These are phyloP conservation scores for Myxozyma lipomycoides DNA, from an alignment of 805 yeast genomes.

Conservation along the genomic window DNA sequence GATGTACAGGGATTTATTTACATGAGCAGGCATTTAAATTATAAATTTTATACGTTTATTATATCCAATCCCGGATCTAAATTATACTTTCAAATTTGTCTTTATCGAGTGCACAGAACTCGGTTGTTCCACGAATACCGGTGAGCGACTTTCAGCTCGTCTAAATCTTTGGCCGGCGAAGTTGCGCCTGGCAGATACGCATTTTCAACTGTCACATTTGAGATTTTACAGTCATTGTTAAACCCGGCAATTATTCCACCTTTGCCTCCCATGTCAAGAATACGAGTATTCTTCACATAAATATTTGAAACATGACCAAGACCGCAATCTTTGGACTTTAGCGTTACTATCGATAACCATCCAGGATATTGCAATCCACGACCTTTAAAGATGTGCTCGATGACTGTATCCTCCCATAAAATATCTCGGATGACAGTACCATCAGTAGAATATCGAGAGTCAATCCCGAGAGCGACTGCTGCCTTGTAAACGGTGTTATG, in stretches of 20 bases:
- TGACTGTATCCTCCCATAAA: slow-evolving; percentile 2
- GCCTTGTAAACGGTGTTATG: slow-evolving; percentile 14
- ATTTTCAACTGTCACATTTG: slow-evolving; percentile 4
- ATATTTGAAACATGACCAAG: slow-evolving; percentile 8
- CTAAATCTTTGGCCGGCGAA: background rate
- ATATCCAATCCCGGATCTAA: too few species aligned
- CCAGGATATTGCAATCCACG: slow-evolving; percentile 11
- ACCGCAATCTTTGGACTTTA: slow-evolving; percentile 2
- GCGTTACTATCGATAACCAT: slow-evolving; percentile 14
- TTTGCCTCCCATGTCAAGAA: slow-evolving; percentile 12
- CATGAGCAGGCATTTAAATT: too few species aligned
- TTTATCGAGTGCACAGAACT: background rate
- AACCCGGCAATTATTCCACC: slow-evolving; percentile 13
- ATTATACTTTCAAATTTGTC: too few species aligned
- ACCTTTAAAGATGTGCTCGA: slow-evolving; percentile 14
- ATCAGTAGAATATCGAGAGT: slow-evolving; percentile 4
- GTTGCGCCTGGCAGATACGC: background rate
- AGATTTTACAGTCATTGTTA: background rate
- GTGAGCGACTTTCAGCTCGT: background rate
- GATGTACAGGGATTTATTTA: too few species aligned
- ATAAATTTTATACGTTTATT: too few species aligned
- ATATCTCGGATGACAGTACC: slow-evolving; percentile 2
- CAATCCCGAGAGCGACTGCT: slow-evolving; percentile 16
- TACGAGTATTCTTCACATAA: slow-evolving; percentile 3
- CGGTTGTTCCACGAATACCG: background rate